Percentiles rank a stretch among this genome's conserved stretches.
Evolutionary conservation across 1,284 basidiomycete genomes (phyloP).

Genomic region (Inonotus hispidus): DNA sequence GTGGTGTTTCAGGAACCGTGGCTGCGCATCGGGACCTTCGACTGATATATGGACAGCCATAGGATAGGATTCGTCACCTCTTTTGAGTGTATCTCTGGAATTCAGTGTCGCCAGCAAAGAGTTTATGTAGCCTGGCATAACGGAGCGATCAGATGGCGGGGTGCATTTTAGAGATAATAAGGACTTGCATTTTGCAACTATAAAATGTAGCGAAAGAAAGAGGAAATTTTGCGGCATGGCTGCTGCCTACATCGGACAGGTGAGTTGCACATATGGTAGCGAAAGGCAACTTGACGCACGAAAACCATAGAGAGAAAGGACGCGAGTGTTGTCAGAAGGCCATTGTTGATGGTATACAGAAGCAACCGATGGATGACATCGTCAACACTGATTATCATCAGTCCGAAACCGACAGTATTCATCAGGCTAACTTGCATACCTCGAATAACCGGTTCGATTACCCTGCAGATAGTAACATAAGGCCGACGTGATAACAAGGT

Average conservation of each 20-base stretch:
- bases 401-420: background rate
- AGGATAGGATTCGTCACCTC: constrained; percentile 14
- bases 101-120: constrained; percentile 19
- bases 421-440: constrained; percentile 1
- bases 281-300: background rate
- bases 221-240: constrained; percentile 18
- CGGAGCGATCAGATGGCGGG: background rate
- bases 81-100: constrained; percentile 14
- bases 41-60: constrained; percentile 19
- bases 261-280: background rate
- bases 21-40: constrained; percentile 10
- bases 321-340: constrained; percentile 16
- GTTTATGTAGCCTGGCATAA: constrained; percentile 16
- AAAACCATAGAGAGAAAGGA: constrained; percentile 17
- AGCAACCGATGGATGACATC: constrained; percentile 17
- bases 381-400: constrained; percentile 7
- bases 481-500: constrained; percentile 14
- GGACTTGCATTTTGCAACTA: constrained; percentile 16
- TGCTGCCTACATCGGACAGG: constrained; percentile 9
- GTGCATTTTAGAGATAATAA: background rate
- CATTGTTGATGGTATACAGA: constrained; percentile 19
- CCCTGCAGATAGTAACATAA: constrained; percentile 19
- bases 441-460: constrained; percentile 16
- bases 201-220: constrained; percentile 18
- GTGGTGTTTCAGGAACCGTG: constrained; percentile 8